A percentile compares a stretch with the other conserved stretches of the same genome.
These are phyloP conservation scores for Aeschynomene evenia DNA, from an alignment of 306 rosid species.

Conservation along the genomic window DNA sequence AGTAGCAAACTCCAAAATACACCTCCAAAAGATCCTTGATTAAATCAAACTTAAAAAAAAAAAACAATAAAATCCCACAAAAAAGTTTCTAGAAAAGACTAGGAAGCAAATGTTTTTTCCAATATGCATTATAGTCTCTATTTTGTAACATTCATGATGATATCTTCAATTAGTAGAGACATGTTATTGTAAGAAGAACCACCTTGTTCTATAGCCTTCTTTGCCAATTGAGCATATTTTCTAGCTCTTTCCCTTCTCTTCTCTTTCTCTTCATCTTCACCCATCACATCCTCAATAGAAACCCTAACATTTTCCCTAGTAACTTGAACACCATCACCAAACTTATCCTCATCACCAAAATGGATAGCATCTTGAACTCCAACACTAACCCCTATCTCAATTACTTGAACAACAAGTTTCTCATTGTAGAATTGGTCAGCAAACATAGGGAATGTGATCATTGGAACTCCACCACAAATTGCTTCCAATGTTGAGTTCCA, in stretches of 20 bases:
- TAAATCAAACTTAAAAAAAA: background rate
- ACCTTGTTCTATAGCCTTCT: conserved; percentile 41
- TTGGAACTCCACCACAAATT: conserved; percentile 45
- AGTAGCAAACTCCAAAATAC: conserved; percentile 28
- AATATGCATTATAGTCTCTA: background rate
- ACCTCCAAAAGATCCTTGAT: conserved; percentile 28
- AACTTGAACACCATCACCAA: conserved; percentile 29
- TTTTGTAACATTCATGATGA: background rate
- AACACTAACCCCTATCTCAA: conserved; percentile 32
- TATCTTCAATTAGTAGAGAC: conserved; percentile 31
- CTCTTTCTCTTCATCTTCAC: conserved; percentile 33
- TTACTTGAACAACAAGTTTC: conserved; percentile 38
- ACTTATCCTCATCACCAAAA: conserved; percentile 40
- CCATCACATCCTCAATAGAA: conserved; percentile 46
- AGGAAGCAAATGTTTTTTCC: background rate
- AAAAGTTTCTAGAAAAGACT: background rate
- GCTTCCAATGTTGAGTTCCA: conserved; percentile 67
- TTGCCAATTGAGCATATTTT: conserved; percentile 32
- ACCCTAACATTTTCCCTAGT: conserved; percentile 32
- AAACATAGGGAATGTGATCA: conserved; percentile 56
- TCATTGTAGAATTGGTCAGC: conserved; percentile 49
- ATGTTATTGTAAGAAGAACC: conserved; percentile 47
- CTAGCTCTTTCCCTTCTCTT: conserved; percentile 41
- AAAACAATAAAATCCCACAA: background rate
- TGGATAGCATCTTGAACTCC: conserved; percentile 32